Percentiles rank a stretch among this genome's conserved stretches.
phyloP scores from a whole-genome alignment of 1,284 basidiomycete genomes.

The Sanguinoderma infundibulare region DNA sequence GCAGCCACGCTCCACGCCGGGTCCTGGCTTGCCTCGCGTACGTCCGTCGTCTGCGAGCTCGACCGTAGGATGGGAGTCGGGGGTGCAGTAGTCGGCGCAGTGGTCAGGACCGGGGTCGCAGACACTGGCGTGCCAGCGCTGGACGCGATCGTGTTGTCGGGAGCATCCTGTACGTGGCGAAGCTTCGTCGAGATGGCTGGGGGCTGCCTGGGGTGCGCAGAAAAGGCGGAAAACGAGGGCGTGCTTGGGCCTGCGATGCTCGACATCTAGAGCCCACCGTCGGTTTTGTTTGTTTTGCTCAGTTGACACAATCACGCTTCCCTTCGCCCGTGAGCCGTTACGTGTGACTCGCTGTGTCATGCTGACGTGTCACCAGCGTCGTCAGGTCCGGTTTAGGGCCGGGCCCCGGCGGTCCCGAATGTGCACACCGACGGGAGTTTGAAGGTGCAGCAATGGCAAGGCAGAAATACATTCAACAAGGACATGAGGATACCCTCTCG shows the following conservation, averaged over 20 bases:
- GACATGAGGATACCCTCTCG: background rate
- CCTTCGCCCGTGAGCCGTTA: conserved; percentile 40
- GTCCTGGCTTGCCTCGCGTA: conserved; percentile 17
- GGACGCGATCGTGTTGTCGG: conserved; percentile 11
- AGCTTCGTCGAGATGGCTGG: conserved; percentile 23
- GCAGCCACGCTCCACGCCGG: conserved; percentile 3
- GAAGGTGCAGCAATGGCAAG: background rate
- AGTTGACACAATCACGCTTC: conserved; percentile 44
- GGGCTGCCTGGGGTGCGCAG: conserved; percentile 16
- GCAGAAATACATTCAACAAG: background rate
- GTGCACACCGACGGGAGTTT: too few relatives aligned
- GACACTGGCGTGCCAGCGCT: conserved; percentile 13
- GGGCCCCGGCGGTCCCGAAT: conserved; percentile 28
- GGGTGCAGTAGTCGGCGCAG: conserved; percentile 19
- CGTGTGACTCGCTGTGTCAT: background rate
- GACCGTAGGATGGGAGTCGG: conserved; percentile 20
- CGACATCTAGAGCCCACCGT: conserved; percentile 52
- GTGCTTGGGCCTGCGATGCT: conserved; percentile 41
- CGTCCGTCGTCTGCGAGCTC: conserved; percentile 16
- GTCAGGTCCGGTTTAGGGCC: conserved; percentile 41
- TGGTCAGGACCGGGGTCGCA: conserved; percentile 9
- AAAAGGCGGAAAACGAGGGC: conserved; percentile 38
- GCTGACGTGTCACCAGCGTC: conserved; percentile 1
- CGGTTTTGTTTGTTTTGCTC: conserved; percentile 50
- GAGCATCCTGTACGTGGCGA: conserved; percentile 19